Percentiles rank a stretch among this genome's conserved stretches.
phyloP scores from a whole-genome alignment of 176 grass and related monocot species.

The Cenchrus fungigraminus region DNA sequence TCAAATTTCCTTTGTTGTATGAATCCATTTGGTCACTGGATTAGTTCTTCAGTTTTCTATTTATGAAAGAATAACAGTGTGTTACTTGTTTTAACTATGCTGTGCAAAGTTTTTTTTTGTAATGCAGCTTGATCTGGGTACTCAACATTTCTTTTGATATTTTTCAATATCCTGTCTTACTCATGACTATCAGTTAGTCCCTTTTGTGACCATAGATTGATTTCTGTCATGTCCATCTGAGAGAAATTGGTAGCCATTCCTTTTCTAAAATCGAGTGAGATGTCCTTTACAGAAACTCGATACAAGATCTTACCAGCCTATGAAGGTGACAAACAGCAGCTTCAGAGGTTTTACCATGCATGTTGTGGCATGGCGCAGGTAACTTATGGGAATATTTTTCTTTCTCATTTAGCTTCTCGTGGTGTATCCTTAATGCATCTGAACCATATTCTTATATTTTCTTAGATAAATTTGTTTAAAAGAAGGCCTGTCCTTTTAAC shows the following conservation, averaged over 20 bases:
- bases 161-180: neutral
- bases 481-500: neutral
- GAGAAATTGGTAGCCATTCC: neutral
- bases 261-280: conserved; percentile 39
- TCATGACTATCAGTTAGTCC: neutral
- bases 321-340: conserved; percentile 89
- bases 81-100: neutral
- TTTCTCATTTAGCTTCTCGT: neutral
- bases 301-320: conserved; percentile 68
- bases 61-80: neutral
- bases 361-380: conserved; percentile 86
- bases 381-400: conserved; percentile 5
- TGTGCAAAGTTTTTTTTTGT: neutral
- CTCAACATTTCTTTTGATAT: neutral
- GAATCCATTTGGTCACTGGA: neutral
- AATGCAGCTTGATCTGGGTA: neutral
- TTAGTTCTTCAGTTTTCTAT: conserved; percentile 11
- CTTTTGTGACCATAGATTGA: conserved; percentile 3
- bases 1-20: neutral
- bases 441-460: neutral
- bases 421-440: conserved; percentile 19
- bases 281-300: conserved; percentile 53
- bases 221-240: neutral
- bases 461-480: neutral
- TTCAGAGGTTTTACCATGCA: conserved; percentile 78